phyloP scores from a whole-genome alignment of 2,329 filamentous ascomycete species.

The Acrodontium crateriforme region DNA sequence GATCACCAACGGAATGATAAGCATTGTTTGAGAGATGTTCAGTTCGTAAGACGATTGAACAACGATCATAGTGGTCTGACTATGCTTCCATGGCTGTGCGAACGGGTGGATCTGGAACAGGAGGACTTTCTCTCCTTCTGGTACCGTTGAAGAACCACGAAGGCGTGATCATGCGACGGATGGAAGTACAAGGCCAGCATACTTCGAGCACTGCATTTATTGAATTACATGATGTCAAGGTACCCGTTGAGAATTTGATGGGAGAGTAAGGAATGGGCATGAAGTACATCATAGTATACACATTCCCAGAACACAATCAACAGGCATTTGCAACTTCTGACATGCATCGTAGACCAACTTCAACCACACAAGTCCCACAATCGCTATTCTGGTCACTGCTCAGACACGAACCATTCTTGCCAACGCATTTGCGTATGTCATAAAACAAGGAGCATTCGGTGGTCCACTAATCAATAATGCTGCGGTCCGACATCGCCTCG shows the following conservation, averaged over 20 bases:
- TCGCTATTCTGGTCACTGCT: conserved; percentile 48
- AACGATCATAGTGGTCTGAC: conserved; percentile 54
- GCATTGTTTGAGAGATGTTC: too few relatives aligned
- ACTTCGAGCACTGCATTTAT: conserved; percentile 59
- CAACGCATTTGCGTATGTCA: conserved; percentile 44
- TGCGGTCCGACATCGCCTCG: conserved; percentile 54
- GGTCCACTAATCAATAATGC: conserved; percentile 56
- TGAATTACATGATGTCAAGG: conserved; percentile 58
- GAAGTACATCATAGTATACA: conserved; percentile 37
- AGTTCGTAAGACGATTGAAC: too few relatives aligned
- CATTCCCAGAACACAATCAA: too few relatives aligned
- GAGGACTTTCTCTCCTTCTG: conserved; percentile 50
- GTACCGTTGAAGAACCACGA: conserved; percentile 51
- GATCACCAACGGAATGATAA: conserved; percentile 63
- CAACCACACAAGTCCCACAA: conserved; percentile 58
- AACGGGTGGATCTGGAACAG: conserved; percentile 33
- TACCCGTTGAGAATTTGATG: conserved; percentile 55
- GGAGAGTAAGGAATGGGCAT: conserved; percentile 58
- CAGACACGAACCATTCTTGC: conserved; percentile 45
- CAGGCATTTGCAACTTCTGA: too few relatives aligned
- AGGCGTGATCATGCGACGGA: conserved; percentile 51
- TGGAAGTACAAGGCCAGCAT: conserved; percentile 51
- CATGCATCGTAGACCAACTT: conserved; percentile 35
- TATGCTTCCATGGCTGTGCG: conserved; percentile 53
- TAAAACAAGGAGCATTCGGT: conserved; percentile 51